Conservation (phyloP, 2,329 filamentous ascomycete species). For the Trichoderma arundinaceum region DNA sequence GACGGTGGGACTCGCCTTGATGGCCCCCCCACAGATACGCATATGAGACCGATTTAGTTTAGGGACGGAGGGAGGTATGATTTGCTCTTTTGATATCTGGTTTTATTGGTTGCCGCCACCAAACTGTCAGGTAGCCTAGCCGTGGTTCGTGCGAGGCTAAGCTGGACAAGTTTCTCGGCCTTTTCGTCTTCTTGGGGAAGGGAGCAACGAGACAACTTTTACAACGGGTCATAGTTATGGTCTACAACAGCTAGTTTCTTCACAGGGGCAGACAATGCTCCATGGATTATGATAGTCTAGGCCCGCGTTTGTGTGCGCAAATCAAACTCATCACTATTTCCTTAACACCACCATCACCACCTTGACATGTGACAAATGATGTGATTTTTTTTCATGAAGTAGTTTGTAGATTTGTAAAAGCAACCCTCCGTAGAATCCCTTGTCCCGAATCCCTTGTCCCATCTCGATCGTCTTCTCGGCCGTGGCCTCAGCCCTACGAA, state of each 20-base stretch:
- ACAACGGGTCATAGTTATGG: not conserved
- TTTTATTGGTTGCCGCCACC: conserved; percentile 3
- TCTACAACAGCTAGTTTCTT: conserved; percentile 1
- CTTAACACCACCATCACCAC: not conserved
- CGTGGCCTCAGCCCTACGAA: conserved; percentile 26
- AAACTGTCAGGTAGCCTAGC: not conserved
- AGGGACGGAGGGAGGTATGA: conserved; percentile 5
- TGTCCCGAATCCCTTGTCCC: not conserved
- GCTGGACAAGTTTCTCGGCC: conserved; percentile 3
- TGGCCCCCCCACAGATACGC: conserved; percentile 4
- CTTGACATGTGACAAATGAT: not conserved
- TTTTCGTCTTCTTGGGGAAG: not conserved
- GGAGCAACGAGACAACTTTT: not conserved
- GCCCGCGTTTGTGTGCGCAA: conserved; percentile 9
- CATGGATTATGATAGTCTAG: conserved; percentile 1
- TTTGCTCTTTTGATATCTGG: not conserved
- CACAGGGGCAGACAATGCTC: not conserved
- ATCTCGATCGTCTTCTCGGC: not conserved
- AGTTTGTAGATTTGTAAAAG: not conserved
- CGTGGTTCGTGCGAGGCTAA: not conserved
- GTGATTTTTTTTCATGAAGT: not conserved
- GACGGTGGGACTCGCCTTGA: conserved; percentile 9
- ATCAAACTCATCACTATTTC: conserved; percentile 1
- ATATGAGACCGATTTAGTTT: conserved; percentile 9
- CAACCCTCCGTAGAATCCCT: not conserved